Evolutionary conservation across 2,329 filamentous ascomycete species (phyloP).

Genomic region (Dryadomyces quercus-mongolicae): DNA sequence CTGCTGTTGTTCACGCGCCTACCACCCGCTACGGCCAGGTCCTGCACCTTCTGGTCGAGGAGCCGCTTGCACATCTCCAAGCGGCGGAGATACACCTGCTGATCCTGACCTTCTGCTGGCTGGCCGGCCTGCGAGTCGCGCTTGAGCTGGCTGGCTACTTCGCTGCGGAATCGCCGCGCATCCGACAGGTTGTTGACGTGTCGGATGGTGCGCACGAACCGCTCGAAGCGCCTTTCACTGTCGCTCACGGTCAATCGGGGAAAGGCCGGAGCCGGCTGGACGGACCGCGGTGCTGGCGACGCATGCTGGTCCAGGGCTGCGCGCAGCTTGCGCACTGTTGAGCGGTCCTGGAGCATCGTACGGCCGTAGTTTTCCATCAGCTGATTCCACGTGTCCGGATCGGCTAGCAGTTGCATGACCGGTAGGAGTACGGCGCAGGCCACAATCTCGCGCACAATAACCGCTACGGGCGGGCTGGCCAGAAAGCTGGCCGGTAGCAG

Average conservation of each 20-base stretch:
- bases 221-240: constrained; percentile 85
- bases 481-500: constrained; percentile 64
- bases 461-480: constrained; percentile 68
- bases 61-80: constrained; percentile 86
- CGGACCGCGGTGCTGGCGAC: constrained; percentile 54
- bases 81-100: constrained; percentile 65
- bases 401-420: constrained; percentile 65
- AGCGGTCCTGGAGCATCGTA: constrained; percentile 84
- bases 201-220: constrained; percentile 80
- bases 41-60: constrained; percentile 77
- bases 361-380: constrained; percentile 82
- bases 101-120: constrained; percentile 44
- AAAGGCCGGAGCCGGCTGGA: constrained; percentile 33
- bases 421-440: constrained; percentile 82
- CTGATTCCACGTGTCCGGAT: constrained; percentile 97
- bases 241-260: constrained; percentile 73
- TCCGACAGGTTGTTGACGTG: constrained; percentile 87
- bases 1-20: not conserved
- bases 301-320: constrained; percentile 91
- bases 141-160: constrained; percentile 84
- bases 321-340: constrained; percentile 82
- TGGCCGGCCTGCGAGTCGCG: constrained; percentile 61
- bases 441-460: constrained; percentile 80
- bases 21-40: constrained; percentile 57
- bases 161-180: constrained; percentile 80